Base-by-base conservation (phyloP, 306 rosid genomes). In the Cucumis melo region DNA sequence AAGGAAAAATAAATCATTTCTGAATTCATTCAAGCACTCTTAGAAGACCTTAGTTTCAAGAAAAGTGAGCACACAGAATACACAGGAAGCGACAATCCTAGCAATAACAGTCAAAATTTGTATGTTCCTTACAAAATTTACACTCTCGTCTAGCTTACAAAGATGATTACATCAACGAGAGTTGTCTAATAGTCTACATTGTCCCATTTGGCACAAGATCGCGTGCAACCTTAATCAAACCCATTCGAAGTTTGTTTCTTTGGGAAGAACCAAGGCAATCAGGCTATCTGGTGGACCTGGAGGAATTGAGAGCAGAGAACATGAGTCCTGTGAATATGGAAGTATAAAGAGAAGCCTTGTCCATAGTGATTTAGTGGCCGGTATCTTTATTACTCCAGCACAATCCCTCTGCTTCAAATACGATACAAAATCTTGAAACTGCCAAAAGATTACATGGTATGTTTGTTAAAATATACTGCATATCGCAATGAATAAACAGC, bases 371-470 rank as follows among this genome's bases (percentile, higher is more conserved):
- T 87, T 91, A 21, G 89, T 80, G 34, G 93, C 89, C 46, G 96
- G 96, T 67, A 91, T 82, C 83, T 94, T 94, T 58, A 91, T 94
- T 70, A 94, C 98, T 82, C 98, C 98, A 0, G 98, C 93, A 82
- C 98, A 94, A 50, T 89, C 98, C 84, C 93, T 94, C 89, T 91
- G 97, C 90, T 94, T 90, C 81, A 94, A 86, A 89, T 94, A 94
- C 55, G 91, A 79, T 81, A 90, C 63, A 73, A 91, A 91, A 85
- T 90, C 98, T 96, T 91, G 98, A 89, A 91, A 91, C 98, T 94
- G 96, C 79, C 84, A 24, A 27, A 27, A 60, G 27, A 81, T 56
- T 44, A 71, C 53, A 34, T 24, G 48, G n/a, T 23, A 39, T 57
- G 8, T 17, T 62, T 42, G 8, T 75, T 38, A 58, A 21, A 20